Evolutionary conservation across 345 rosid genomes (phyloP), one percentile per base, ranked within the genome.

Genomic region (Dovyalis caffra): DNA sequence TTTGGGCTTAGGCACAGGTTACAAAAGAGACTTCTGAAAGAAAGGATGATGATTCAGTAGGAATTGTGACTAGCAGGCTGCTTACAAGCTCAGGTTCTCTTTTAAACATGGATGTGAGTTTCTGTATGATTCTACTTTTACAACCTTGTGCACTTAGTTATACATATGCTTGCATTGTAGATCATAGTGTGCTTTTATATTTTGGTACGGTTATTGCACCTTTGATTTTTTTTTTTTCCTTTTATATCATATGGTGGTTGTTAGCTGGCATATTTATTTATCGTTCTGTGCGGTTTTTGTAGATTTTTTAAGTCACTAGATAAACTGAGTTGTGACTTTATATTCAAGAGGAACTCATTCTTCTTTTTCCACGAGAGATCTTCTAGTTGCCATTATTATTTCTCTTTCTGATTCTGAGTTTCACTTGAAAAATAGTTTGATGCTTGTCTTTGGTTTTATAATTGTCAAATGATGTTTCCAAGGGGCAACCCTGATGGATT

Each of bases 51-150:
- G 78, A 53, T 77, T 85, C 74, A 26, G 76, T 70, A 38, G 77
- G 64, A 63, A 63, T 31, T 76, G 75, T 65, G 61, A 76, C 26
- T 34, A 84, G 72, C 66, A 78, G 78, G 77, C 84, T 71, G 65
- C 82, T 73, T 15, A 33, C 78, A 66, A 85, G 81, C 58, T 80
- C 87, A 67, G 82, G 66, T 74, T 73, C 81, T 68, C 78, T 68
- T 69, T 40, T 74, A 47, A 82, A 79, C 32, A 51, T n/a, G 65
- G 71, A 82, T 64, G 95, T 87, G 74, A 88, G 92, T 81, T 65
- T 72, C 7, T 9, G 3, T 71, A 60, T 32, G 29, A 11, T 66
- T 28, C 45, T 43, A 23, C 34, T 53, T 57, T 3, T 37, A 21
- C 20, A 25, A 15, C 3, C n/a, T 28, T 65, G 25, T 79, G 77